Base-by-base conservation (phyloP, 768 basidiomycete genomes). In the Leccinum variicolor region DNA sequence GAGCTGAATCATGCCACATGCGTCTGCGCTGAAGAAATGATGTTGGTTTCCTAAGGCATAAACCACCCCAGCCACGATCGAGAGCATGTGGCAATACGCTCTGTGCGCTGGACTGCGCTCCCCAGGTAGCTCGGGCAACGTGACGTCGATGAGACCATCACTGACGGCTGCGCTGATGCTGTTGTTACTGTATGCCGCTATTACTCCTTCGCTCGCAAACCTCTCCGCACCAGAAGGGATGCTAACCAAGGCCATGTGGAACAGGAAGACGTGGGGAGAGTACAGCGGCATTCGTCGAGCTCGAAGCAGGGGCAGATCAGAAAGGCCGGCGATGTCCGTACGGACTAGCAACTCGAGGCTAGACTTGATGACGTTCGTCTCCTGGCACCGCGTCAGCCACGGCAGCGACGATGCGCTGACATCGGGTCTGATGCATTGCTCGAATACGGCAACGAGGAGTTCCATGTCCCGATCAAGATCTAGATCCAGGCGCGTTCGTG, bases 241-340 rank as follows among this genome's bases (percentile, higher is more conserved):
- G 57, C 84, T 84, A 15, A 89, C 91, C 19, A 97, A 74, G 1
- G 90, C 84, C 77, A 94, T 88, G 66, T 96, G 93, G 76, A 97
- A 91, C 29, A 87, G 76, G 54, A 97, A 82, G 56, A 96, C 76
- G 64, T 91, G 88, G 0, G 89, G 84, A 0, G 88, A 79, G 66
- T 92, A 92, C 26, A 89, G 73, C 13, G 90, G 82, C 66, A 83
- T 79, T 54, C 85, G 86, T 47, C 83, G 82, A 1, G 81, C 66
- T 21, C 87, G 76, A 17, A 90, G 79, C 11, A 87, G 73, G 2
- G 83, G 76, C 1, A 89, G 69, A 61, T 91, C 86, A 13, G 87
- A 84, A 14, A 86, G 68, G 14, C 90, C 90, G 31, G 81, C 81
- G 5, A 94, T 74, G 63, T 93, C 88, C 29, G 83, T 81, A 55